Evolutionary conservation across 352 stramenopile genomes (phyloP), one percentile per base, ranked within the genome.

Genomic region (Pythium sukuiense): DNA sequence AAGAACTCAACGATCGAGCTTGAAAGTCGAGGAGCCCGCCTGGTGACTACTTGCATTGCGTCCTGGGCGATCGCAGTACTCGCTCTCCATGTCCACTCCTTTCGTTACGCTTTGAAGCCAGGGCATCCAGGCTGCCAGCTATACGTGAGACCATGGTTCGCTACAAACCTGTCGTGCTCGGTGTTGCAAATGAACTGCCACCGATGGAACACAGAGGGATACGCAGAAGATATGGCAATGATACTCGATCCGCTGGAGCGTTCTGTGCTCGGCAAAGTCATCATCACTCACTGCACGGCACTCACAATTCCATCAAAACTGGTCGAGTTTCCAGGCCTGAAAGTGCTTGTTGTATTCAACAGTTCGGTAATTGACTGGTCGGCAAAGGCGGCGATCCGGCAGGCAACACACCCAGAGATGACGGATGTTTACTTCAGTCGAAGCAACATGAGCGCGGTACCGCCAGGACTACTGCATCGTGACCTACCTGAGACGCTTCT

Each of bases 361-460:
- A 43, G 26, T 27, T 50, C 52, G 24, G n/a, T 67, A 14, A n/a
- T 50, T 35, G 50, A 60, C 2, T 67, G 61, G 61, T 37, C 61
- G 12, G n/a, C 16, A 11, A n/a, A 48, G 6, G 61, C 61, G 0
- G 24, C 61, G 32, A 61, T 65, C 35, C n/a, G 16, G 9, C 8
- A 55, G 30, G 13, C 24, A 1, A 55, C 32, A 9, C 32, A 67
- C 18, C 52, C 37, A 2, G 4, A n/a, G 39, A 30, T 59, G 33
- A 11, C 29, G 9, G 59, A 11, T 12, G 18, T 54, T 6, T 32
- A 30, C 37, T 29, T 54, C 26, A 39, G 7, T 18, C 30, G 27
- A 14, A 65, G 32, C 37, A 41, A 65, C 33, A 14, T 59, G 3
- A 46, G 13, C 24, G 29, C 46, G 29, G 8, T 55, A 12, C 50